Evolutionary conservation across 163 green algal genomes (phyloP).

Genomic region (Volvox carteri): DNA sequence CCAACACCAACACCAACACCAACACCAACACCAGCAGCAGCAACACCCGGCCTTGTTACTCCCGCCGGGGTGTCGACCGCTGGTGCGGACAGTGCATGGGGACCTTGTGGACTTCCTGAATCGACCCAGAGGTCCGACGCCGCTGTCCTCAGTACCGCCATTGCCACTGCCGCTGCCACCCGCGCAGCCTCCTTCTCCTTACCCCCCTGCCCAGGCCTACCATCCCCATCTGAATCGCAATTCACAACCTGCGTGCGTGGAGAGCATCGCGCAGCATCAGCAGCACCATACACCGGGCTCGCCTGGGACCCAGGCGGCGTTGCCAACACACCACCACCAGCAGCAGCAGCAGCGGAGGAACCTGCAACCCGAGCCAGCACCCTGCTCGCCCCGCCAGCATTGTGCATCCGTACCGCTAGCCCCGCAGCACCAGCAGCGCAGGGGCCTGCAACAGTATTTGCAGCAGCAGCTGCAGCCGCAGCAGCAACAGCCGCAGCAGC

Average conservation of each 20-base stretch:
- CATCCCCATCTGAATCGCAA: not conserved
- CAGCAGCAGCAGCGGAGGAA: not conserved
- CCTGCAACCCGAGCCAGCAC: too few relatives aligned
- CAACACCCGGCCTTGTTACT: not conserved
- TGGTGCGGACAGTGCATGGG: not conserved
- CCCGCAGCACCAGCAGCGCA: not conserved
- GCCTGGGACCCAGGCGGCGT: too few relatives aligned
- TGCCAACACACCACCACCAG: not conserved
- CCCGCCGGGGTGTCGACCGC: not conserved
- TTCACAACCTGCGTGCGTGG: too few relatives aligned
- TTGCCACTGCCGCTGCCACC: not conserved
- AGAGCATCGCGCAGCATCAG: too few relatives aligned
- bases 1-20: not conserved
- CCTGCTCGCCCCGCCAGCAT: too few relatives aligned
- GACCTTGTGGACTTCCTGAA: not conserved
- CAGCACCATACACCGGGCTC: too few relatives aligned
- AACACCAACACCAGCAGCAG: not conserved
- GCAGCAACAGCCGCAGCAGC: slow-evolving; percentile 3
- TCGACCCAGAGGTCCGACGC: not conserved
- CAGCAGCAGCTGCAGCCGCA: slow-evolving; percentile 1
- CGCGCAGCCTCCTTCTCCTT: not conserved
- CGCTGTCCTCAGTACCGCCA: not conserved
- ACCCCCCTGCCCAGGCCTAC: not conserved
- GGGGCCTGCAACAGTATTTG: not conserved
- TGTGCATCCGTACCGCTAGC: too few relatives aligned